A percentile compares a stretch with the other conserved stretches of the same genome.
These are phyloP conservation scores for Hericium rajendrae DNA, from an alignment of 768 basidiomycete genomes.

Conservation along the genomic window DNA sequence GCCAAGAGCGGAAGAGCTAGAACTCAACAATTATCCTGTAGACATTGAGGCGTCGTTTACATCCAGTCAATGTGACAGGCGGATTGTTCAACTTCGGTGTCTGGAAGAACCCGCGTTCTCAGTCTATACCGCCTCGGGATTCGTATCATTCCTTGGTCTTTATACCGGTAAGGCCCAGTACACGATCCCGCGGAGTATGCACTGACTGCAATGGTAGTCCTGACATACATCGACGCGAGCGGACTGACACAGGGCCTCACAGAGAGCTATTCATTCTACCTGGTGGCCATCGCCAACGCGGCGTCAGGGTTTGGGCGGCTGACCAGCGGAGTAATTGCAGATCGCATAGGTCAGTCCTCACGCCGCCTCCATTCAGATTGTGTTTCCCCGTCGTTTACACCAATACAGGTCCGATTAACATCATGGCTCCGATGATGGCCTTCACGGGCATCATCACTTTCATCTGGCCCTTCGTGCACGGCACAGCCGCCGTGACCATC, in stretches of 20 bases:
- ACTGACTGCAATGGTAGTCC: slow-evolving; percentile 26
- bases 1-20: not conserved
- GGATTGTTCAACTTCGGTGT: slow-evolving; percentile 53
- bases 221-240: slow-evolving; percentile 59
- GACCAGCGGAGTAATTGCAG: slow-evolving; percentile 41
- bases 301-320: slow-evolving; percentile 55
- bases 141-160: slow-evolving; percentile 54
- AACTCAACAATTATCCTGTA: not conserved
- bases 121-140: slow-evolving; percentile 47
- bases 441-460: slow-evolving; percentile 51
- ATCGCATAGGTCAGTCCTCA: slow-evolving; percentile 35
- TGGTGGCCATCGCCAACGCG: slow-evolving; percentile 60
- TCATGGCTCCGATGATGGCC: slow-evolving; percentile 55
- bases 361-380: not conserved
- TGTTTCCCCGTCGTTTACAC: not conserved
- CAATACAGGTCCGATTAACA: slow-evolving; percentile 48
- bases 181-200: not conserved
- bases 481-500: slow-evolving; percentile 31
- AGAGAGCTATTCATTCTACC: slow-evolving; percentile 46
- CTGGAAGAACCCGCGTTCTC: slow-evolving; percentile 44
- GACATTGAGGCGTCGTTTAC: slow-evolving; percentile 35
- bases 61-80: slow-evolving; percentile 41
- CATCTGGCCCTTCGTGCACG: slow-evolving; percentile 57
- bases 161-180: slow-evolving; percentile 29
- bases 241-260: slow-evolving; percentile 41